Evolutionary conservation across 2,329 filamentous ascomycete species (phyloP), one percentile per base, ranked within the genome.

Genomic region (Alternaria angustiovoidea): DNA sequence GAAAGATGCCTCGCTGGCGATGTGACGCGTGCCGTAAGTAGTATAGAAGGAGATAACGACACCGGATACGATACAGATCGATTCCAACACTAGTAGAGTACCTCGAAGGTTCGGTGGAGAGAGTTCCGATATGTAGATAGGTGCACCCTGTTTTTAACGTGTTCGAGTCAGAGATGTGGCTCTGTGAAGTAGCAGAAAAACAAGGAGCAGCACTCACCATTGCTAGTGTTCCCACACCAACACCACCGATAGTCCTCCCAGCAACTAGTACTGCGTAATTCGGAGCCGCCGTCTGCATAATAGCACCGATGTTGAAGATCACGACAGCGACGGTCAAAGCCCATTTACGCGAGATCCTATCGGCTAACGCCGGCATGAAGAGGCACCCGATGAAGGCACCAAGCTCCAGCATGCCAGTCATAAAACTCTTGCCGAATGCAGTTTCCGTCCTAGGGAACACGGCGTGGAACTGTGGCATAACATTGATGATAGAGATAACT

Each of bases 311-410:
- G 2, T 77, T 80, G 5, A 84, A 75, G 1, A 82, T 59, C 41
- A 85, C 34, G 5, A 38, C 34, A 5, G 16, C 34, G 34, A 38
- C 14, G 1, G 34, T n/a, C 14, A 38, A 82, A 4, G 80, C 80
- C 58, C 82, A 83, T 42, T 82, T 81, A 20, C 83, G 75, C 2
- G 82, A 84, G 51, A 83, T 80, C 62, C 77, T 80, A 60, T 85
- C 83, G 1, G 82, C 81, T 22, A 84, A 75, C 78, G 79, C 84
- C 4, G 61, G 63, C 41, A 66, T 59, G 39, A 66, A 63, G 51
- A 71, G 51, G 7, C 65, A 63, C 51, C 66, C 68, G 20, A 71
- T 30, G 39, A 82, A 44, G 83, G 61, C 57, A 83, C 81, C 82
- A 38, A 84, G 61, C 56, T 84, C 81, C 51, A 84, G 30, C 38